Percentiles rank a stretch among this genome's conserved stretches.
These are phyloP conservation scores for Crithidia sp. DNA, from an alignment of 208 protist species.

Conservation along the genomic window DNA sequence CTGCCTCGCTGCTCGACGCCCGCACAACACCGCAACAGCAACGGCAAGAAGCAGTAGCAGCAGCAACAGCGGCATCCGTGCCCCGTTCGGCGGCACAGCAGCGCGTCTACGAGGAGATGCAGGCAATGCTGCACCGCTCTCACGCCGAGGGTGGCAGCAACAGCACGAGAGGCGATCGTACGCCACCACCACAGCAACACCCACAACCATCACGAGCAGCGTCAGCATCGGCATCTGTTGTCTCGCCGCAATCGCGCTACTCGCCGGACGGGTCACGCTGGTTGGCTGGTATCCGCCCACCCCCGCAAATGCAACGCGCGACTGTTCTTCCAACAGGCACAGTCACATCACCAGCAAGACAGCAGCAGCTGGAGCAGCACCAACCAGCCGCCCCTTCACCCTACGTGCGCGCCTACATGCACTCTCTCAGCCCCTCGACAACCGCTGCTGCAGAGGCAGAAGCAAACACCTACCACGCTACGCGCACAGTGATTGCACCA, in stretches of 20 bases:
- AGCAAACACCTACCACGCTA: not conserved
- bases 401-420: constrained; percentile 11
- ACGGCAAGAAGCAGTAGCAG: not conserved
- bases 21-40: too few relatives aligned
- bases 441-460: not conserved
- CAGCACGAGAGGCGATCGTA: too few relatives aligned
- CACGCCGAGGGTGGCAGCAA: not conserved
- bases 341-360: not conserved
- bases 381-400: not conserved
- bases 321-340: not conserved
- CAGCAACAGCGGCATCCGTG: not conserved
- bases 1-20: too few relatives aligned
- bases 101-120: constrained; percentile 45
- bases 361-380: not conserved
- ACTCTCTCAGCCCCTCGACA: not conserved
- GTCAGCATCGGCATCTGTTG: too few relatives aligned
- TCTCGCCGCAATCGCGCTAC: not conserved
- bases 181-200: not conserved
- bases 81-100: constrained; percentile 29
- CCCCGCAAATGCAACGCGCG: not conserved
- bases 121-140: constrained; percentile 28
- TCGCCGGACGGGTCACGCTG: constrained; percentile 14
- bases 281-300: constrained; percentile 5
- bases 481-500: not conserved
- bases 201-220: too few relatives aligned